Conservation (phyloP, 2,329 filamentous ascomycete species). For the Alternaria tenuissima region DNA sequence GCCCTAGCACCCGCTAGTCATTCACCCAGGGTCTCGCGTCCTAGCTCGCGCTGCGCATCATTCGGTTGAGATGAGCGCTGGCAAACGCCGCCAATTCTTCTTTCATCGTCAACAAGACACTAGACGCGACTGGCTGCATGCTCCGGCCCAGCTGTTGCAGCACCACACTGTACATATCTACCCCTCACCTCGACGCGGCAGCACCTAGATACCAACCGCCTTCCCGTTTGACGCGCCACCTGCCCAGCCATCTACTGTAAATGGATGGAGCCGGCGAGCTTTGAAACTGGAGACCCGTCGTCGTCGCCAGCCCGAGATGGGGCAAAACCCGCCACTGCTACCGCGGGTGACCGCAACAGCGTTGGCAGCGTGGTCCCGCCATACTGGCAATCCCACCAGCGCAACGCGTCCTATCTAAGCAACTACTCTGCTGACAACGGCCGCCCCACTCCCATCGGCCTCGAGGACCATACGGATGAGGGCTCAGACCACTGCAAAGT, state of each 20-base stretch:
- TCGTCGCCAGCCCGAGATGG: constrained; percentile 34
- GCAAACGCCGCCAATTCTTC: constrained; percentile 16
- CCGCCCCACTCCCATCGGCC: constrained; percentile 59
- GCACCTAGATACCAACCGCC: constrained; percentile 22
- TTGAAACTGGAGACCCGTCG: constrained; percentile 39
- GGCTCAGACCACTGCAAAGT: constrained; percentile 63
- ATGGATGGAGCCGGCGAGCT: constrained; percentile 53
- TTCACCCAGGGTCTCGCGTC: constrained; percentile 12
- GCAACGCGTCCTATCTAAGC: constrained; percentile 48
- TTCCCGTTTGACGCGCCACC: constrained; percentile 30
- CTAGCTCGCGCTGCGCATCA: constrained; percentile 2
- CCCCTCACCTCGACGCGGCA: constrained; percentile 26
- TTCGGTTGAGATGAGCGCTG: constrained; percentile 7
- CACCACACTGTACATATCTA: constrained; percentile 21
- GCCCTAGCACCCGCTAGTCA: constrained; percentile 3
- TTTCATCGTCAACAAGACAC: constrained; percentile 24
- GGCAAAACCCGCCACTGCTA: constrained; percentile 30
- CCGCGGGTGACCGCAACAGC: constrained; percentile 39
- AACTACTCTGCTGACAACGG: constrained; percentile 45
- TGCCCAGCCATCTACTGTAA: constrained; percentile 39
- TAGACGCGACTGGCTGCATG: constrained; percentile 20
- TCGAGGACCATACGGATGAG: constrained; percentile 71
- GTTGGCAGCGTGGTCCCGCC: constrained; percentile 53
- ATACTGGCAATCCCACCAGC: constrained; percentile 57
- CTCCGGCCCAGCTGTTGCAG: constrained; percentile 10